Percentiles rank a stretch among this genome's conserved stretches.
Evolutionary conservation across 257 asterid genomes (phyloP).

Genomic region (Solanum pimpinellifolium): DNA sequence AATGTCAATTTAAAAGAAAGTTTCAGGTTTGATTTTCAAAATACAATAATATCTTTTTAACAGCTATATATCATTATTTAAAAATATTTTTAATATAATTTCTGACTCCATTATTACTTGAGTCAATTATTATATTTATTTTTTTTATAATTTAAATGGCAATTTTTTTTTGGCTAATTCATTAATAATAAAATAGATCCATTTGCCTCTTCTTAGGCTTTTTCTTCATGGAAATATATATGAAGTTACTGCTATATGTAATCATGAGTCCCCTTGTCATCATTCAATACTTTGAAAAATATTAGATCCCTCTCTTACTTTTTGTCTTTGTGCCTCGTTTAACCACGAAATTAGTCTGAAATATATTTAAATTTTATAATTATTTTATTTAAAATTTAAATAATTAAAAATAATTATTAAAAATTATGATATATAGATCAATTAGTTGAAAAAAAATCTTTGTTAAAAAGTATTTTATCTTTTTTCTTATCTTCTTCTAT

Average conservation of each 20-base stretch:
- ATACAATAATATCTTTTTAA: too few species aligned
- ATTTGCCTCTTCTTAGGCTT: neutral
- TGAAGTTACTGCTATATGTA: constrained; percentile 6
- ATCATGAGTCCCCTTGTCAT: constrained; percentile 38
- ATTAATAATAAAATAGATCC: neutral
- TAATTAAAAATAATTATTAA: neutral
- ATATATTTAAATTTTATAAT: neutral
- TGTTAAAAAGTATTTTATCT: too few species aligned
- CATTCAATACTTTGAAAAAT: constrained; percentile 42
- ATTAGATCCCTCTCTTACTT: neutral
- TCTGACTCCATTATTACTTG: too few species aligned
- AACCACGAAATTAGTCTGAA: neutral
- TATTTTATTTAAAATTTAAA: neutral
- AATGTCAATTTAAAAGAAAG: too few species aligned
- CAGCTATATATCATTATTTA: too few species aligned
- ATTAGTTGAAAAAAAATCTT: neutral
- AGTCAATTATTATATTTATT: neutral
- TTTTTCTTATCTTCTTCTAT: too few species aligned
- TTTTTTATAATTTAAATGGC: neutral
- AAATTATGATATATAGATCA: neutral
- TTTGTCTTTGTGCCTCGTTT: neutral
- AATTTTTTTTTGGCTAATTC: too few species aligned
- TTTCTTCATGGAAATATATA: too few species aligned
- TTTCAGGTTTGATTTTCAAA: too few species aligned
- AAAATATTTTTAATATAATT: too few species aligned